These are phyloP conservation scores for Saccharomycopsis fibuligera DNA, from an alignment of 805 yeast genomes.

Conservation along the genomic window DNA sequence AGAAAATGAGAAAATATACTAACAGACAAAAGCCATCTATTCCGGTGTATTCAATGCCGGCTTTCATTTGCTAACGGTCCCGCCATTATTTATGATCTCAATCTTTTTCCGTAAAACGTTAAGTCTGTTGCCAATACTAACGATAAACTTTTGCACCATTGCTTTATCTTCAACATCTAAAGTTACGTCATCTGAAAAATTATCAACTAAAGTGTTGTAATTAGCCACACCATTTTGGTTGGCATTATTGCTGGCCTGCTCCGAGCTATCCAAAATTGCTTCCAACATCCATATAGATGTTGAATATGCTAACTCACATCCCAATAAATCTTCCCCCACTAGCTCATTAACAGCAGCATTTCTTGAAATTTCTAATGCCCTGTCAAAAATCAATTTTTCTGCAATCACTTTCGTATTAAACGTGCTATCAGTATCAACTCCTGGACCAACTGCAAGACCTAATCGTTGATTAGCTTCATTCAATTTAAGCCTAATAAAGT, in stretches of 20 bases:
- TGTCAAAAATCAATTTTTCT: slow-evolving; percentile 82
- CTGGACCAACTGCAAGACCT: slow-evolving; percentile 8
- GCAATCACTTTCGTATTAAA: slow-evolving; percentile 37
- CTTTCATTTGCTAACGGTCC: too few species aligned
- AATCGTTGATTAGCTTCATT: slow-evolving; percentile 38
- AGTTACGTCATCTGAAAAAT: slow-evolving; percentile 29
- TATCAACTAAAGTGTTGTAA: slow-evolving; percentile 27
- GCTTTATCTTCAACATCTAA: slow-evolving; percentile 68
- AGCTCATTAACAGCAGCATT: slow-evolving; percentile 87
- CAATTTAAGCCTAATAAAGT: slow-evolving; percentile 55
- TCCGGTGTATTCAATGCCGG: too few species aligned
- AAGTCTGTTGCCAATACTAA: slow-evolving; percentile 75
- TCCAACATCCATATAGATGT: slow-evolving; percentile 95
- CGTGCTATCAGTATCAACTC: slow-evolving; percentile 10
- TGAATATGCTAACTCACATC: slow-evolving; percentile 84
- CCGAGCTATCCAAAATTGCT: slow-evolving; percentile 57
- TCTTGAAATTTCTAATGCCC: slow-evolving; percentile 90
- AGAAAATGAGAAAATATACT: too few species aligned
- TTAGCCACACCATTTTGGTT: background rate
- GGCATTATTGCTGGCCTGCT: background rate
- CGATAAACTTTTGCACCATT: slow-evolving; percentile 75
- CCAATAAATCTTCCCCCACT: slow-evolving; percentile 60
- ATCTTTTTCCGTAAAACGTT: slow-evolving; percentile 63
- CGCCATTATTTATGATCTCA: slow-evolving; percentile 20
- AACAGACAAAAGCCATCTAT: too few species aligned